Base-by-base conservation (phyloP, 768 basidiomycete genomes). In the Tephrocybe sp. region DNA sequence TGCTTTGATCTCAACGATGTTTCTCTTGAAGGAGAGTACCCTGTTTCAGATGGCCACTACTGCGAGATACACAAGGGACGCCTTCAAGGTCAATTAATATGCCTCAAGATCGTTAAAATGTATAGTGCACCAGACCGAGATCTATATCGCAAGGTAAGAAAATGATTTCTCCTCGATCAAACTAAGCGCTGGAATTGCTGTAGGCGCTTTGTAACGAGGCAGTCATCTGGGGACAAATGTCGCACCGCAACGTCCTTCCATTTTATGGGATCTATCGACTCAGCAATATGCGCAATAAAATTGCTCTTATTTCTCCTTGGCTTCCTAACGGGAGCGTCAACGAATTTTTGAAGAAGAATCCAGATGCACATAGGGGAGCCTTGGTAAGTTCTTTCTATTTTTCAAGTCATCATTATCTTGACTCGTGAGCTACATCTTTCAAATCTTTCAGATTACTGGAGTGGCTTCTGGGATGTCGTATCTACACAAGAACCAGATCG, bases 261-360 rank as follows among this genome's bases (percentile, higher is more conserved):
- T 51, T 51, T 20, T 51, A 51, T 32, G 50, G 50, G 0, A 45
- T 51, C 12, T 28, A 33, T 30, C 11, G 38, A 10, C 42, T 51
- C 7, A 37, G 38, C 14, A 44, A 51, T 33, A 30, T 15, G 11
- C 43, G 43, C 5, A 20, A 45, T 20, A 45, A 20, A 15, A 17
- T 51, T 23, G 50, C 43, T 14, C 34, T 51, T 24, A 40, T 51
- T 17, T 51, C 50, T 11, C 44, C 43, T 23, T 51, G 50, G 50
- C 18, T 51, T 34, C 36, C 23, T 9, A 44, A 51, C n/a, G 50
- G 50, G 18, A 45, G 18, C 28, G 30, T 51, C 2, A 25, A 21
- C 11, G 43, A 44, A 9, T 46, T 38, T 32, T 38, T 51, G 15
- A 44, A 45, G 28, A 30, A 38, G 17, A 25, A 45, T 14, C 50